Conservation (phyloP, 495 filamentous ascomycete genomes). For the Penicillium steckii region DNA sequence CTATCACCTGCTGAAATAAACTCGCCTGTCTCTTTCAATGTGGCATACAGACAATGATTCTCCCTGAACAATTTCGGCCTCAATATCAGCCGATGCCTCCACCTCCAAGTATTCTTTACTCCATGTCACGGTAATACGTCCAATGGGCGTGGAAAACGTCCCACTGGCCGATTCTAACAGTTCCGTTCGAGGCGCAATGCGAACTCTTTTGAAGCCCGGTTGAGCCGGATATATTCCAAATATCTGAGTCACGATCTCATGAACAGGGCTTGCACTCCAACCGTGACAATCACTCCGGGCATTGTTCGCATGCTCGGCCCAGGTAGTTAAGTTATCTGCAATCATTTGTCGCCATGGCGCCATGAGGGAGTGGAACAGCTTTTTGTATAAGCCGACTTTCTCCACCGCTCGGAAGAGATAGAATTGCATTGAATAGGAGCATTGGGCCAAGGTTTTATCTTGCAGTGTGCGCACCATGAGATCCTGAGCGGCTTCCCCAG, state of each 20-base stretch:
- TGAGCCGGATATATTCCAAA: constrained; percentile 14
- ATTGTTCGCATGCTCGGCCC: constrained; percentile 25
- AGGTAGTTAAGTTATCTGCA: constrained; percentile 22
- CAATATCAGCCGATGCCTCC: constrained; percentile 1
- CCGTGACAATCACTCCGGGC: constrained; percentile 30
- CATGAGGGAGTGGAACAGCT: constrained; percentile 9
- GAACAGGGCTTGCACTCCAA: constrained; percentile 26
- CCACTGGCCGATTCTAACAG: constrained; percentile 7
- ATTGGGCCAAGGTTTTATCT: constrained; percentile 8
- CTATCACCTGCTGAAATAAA: neutral
- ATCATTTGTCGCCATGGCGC: constrained; percentile 26
- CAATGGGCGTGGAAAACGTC: constrained; percentile 8
- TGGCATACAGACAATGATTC: neutral
- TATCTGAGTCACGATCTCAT: constrained; percentile 24
- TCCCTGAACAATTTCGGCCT: constrained; percentile 6
- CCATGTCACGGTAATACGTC: constrained; percentile 6
- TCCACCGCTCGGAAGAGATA: constrained; percentile 26
- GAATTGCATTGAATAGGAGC: constrained; percentile 26
- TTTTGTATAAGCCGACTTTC: constrained; percentile 18
- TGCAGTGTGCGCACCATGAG: constrained; percentile 5
- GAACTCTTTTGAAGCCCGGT: constrained; percentile 18
- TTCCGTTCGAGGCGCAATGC: constrained; percentile 17
- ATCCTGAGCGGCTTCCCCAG: constrained; percentile 5
- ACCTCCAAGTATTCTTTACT: constrained; percentile 9
- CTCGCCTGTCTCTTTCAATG: neutral